Evolutionary conservation across 371 early-diverging fungal genomes (phyloP), one percentile per base, ranked within the genome.

Genomic region (Globomyces sp.): DNA sequence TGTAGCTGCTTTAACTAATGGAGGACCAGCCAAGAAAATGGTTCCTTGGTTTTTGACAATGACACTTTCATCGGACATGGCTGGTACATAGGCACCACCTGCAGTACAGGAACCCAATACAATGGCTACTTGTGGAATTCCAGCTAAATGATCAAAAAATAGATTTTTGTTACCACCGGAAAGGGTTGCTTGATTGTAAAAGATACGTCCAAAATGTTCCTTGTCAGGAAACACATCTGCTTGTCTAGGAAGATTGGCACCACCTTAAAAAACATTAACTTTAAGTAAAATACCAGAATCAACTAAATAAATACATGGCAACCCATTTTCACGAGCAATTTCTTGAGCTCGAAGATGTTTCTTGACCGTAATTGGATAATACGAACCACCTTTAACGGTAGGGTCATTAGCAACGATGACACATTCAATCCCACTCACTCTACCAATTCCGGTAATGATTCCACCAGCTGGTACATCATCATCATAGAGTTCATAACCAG

Each of bases 21-120:
- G 98, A 53, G 98, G 98, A 1, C 98, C 98, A 8, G 87, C 98
- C 76, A 97, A 84, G 82, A 98, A 98, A 69, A 98, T 96, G 6
- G 98, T 98, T 13, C 98, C 98, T 77, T 98, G 96, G 55, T 92
- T 90, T 61, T 83, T 81, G 55, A 98, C 97, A 77, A 98, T 98
- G 66, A 98, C 89, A 79, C 91, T 91, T 79, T 98, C 97, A 69
- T 97, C 74, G 13, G 97, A 93, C 98, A 98, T 98, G 40, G 97
- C 97, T 47, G 98, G 98, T 13, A 96, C 96, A 75, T 98, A 98
- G 4, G 98, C 98, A 66, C 98, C 92, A 51, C 77, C 98, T 36
- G 98, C 98, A n/a, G 96, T 96, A 84, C 97, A 98, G 4, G 93
- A 93, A 6, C 99, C 99, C 85, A 98, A 83, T 6, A 98, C 99